A percentile compares a stretch with the other conserved stretches of the same genome.
phyloP scores from a whole-genome alignment of 2,329 filamentous ascomycete species.

The Nannizzia gypsea region DNA sequence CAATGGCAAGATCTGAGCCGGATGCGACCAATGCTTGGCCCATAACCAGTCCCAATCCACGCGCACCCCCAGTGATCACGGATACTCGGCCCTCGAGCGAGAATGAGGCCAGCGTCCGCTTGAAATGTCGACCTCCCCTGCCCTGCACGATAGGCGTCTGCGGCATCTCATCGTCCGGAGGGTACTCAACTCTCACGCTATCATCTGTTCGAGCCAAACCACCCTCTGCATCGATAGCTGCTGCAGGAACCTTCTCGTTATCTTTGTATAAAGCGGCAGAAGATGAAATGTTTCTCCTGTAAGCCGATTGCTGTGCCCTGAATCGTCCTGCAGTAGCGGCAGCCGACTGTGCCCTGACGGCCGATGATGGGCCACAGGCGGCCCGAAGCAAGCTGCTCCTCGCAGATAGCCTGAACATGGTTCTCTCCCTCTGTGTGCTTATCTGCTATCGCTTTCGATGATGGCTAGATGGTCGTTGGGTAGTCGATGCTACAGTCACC shows the following conservation, averaged over 20 bases:
- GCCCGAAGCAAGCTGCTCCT: background rate
- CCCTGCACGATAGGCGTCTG: constrained; percentile 59
- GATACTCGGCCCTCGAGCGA: constrained; percentile 74
- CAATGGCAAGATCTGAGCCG: constrained; percentile 78
- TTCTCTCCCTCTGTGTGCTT: background rate
- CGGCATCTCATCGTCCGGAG: constrained; percentile 60
- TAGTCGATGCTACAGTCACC: background rate
- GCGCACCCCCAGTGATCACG: constrained; percentile 79
- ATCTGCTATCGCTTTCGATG: background rate
- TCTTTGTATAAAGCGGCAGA: constrained; percentile 20
- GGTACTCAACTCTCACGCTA: constrained; percentile 65
- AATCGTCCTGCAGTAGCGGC: background rate
- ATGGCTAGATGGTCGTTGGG: background rate
- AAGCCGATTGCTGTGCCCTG: background rate
- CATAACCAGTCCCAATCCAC: constrained; percentile 85
- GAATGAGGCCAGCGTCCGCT: constrained; percentile 74
- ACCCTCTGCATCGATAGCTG: constrained; percentile 38
- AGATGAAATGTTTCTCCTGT: constrained; percentile 23
- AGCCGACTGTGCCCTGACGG: no score
- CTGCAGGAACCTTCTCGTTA: constrained; percentile 15
- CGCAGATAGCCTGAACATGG: constrained; percentile 4
- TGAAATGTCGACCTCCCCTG: constrained; percentile 67
- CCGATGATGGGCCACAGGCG: background rate
- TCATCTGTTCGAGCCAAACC: constrained; percentile 70
- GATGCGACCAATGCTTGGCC: constrained; percentile 80